Evolutionary conservation across 345 rosid genomes (phyloP), one percentile per base, ranked within the genome.

Genomic region (Hypericum androsaemum): DNA sequence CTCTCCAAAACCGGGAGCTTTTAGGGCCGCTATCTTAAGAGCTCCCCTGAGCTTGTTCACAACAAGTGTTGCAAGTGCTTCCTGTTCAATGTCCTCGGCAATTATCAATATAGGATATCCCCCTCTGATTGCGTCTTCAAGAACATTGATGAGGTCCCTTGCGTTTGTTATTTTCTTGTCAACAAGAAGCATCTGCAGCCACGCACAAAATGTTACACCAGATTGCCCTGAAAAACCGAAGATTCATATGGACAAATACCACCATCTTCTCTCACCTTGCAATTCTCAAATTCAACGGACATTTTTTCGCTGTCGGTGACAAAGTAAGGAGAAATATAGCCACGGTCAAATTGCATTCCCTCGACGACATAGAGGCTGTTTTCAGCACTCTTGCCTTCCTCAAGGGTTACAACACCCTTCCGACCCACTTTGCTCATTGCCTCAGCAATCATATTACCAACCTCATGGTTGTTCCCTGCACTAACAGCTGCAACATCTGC

Each of bases 331-430:
- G 99, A 94, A 63, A 88, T 86, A 54, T 94, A 94, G 59, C 99
- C 99, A 6, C 97, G 94, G 36, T 94, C 99, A 66, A 94, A 94
- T 55, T 94, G 99, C 99, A 88, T 94, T 62, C 99, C 99, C 71
- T 94, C 99, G 37, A 94, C 99, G 14, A 88, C 97, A 70, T 94
- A 94, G 32, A 94, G 95, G 42, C 67, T 78, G 72, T 94, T 94
- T 37, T 94, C 99, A 0, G 99, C 95, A 50, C 99, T 88, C 76
- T 80, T 88, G 8, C 99, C 99, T 77, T 94, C 97, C 70, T 94
- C 99, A 50, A 94, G 90, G 13, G 97, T 94, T 43, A 94, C 90
- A 54, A 86, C 97, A 47, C 97, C 99, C 72, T 86, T 88, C 40
- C 97, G 71, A 36, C 99, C 99, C 10, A 94, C 99, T 77, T 75